Evolutionary conservation across 805 yeast species (phyloP).

Genomic region (Teunomyces barrocoloradensis): DNA sequence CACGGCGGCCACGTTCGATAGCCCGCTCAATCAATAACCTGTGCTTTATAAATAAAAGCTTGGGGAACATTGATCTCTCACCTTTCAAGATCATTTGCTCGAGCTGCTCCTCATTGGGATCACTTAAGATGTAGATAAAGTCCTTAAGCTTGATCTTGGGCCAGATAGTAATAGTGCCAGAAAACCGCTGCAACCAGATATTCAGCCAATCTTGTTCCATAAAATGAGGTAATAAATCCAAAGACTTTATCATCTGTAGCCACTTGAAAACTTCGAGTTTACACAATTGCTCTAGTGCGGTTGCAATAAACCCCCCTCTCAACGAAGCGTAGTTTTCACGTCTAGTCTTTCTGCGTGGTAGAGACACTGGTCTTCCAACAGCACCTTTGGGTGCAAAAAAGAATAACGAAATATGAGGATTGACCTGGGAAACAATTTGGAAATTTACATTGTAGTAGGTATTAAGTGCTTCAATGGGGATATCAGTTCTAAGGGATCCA

Average conservation of each 20-base stretch:
- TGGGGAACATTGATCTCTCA: conserved; percentile 64
- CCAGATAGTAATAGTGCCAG: conserved; percentile 76
- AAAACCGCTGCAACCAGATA: conserved; percentile 69
- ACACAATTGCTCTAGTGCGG: conserved; percentile 68
- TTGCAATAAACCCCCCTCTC: conserved; percentile 74
- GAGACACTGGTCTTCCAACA: conserved; percentile 73
- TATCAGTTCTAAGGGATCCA: conserved; percentile 75
- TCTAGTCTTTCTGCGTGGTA: conserved; percentile 42
- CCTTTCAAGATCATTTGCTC: conserved; percentile 59
- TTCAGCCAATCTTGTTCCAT: conserved; percentile 80
- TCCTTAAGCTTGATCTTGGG: conserved; percentile 62
- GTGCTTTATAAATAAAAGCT: conserved; percentile 61
- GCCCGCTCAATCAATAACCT: conserved; percentile 64
- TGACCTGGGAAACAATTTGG: conserved; percentile 76
- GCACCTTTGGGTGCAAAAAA: conserved; percentile 78
- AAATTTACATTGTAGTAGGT: conserved; percentile 74
- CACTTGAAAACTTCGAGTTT: conserved; percentile 76
- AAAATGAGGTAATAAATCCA: conserved; percentile 66
- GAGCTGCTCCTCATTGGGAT: conserved; percentile 61
- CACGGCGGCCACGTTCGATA: conserved; percentile 50
- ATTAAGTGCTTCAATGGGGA: conserved; percentile 71
- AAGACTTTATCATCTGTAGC: conserved; percentile 61
- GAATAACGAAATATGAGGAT: conserved; percentile 76
- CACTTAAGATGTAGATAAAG: conserved; percentile 61
- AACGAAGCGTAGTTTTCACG: conserved; percentile 39